Evolutionary conservation across 1,139 yeast species (phyloP), one percentile per base, ranked within the genome.

Genomic region (Candida tropicalis): DNA sequence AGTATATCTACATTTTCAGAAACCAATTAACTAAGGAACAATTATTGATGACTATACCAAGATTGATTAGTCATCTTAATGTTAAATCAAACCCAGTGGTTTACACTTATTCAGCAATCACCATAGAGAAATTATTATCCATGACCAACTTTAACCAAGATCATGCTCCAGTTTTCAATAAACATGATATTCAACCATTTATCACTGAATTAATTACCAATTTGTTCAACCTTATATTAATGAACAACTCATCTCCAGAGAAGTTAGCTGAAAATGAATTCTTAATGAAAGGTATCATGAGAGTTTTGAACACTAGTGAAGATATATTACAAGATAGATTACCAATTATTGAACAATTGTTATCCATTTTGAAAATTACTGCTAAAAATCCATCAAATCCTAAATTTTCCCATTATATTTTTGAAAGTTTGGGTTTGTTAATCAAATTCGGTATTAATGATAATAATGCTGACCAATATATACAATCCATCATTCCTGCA

Each of bases 321-420:
- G 89, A 87, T 45, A 63, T 81, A 1, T 57, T 82, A 13, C 17
- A 22, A 23, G 60, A 66, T 16, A 67, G 75, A 41, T 51, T 70
- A 9, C 75, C 80, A 15, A 70, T 84, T 15, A 68, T 87, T 38
- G 73, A 77, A 25, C 93, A 91, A 59, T 70, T 93, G 37, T 66
- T 90, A 42, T 72, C 76, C 40, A 87, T 95, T 41, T 73, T 91
- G 38, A 75, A 74, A 27, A 79, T 82, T 17, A 88, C 91, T 41
- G 74, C 91, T 31, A 84, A 83, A 55, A 95, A 95, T 57, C 99
- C 99, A 11, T 87, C 98, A 9, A 95, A 95, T 62, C 99, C 99
- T 18, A 81, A 84, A 54, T 95, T 93, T 60, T 81, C 91, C 6
- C 99, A 95, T 64, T 95, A 82, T 58, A 75, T 87, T 2, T 95